Evolutionary conservation across 805 yeast species (phyloP), one percentile per base, ranked within the genome.

Genomic region (Saccharomycopsis schoenii): DNA sequence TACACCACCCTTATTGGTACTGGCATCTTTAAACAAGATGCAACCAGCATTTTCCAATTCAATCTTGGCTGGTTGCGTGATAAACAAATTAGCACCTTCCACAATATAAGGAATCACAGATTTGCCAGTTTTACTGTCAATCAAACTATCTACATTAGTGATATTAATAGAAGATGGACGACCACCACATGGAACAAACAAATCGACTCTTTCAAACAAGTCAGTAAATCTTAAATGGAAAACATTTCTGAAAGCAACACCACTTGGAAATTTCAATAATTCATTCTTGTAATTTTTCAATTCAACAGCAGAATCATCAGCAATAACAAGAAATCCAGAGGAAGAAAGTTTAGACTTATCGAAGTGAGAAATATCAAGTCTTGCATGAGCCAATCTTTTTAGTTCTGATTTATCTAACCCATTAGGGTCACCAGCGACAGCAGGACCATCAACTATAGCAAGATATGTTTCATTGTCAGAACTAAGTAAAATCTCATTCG

Each of bases 101-200:
- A 94, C 97, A 71, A 93, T 83, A 75, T 86, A 90, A 57, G 96
- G 96, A 67, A 94, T 80, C 66, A 82, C 77, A 21, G 88, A 73
- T 73, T 86, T 85, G 61, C 94, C 96, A 37, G 92, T 85, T 68
- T 83, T 83, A 50, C 77, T 78, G 72, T 88, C 89, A 67, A 94
- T 82, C 68, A 90, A 82, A 59, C 76, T 76, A 65, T 78, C 76
- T 62, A 92, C 94, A 69, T 88, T 94, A 73, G 84, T 86, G 65
- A 92, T 83, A 73, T 92, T 96, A 72, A 93, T 85, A 21, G 98
- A 96, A 68, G 89, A 93, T 63, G 99, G 99, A 76, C 99, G 87
- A 67, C 99, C 99, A 74, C 99, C 99, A 75, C 99, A 93, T 62
- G 99, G 99, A 52, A 92, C 97, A 75, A 94, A 92, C 70, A 93